These are phyloP conservation scores for Inga oerstediana DNA, from an alignment of 306 rosid genomes.

Conservation along the genomic window DNA sequence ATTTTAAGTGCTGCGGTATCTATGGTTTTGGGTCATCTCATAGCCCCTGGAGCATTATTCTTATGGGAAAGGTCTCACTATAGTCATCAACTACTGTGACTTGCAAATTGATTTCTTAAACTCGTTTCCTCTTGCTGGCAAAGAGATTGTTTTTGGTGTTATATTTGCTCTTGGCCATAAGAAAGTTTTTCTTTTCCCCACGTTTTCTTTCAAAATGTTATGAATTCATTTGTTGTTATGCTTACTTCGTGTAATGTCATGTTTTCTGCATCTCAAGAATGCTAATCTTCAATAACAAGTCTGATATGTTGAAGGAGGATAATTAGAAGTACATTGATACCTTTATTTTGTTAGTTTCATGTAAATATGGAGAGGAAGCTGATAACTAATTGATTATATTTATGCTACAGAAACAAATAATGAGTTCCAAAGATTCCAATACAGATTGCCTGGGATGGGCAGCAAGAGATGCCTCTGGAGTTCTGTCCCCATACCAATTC, in stretches of 20 bases:
- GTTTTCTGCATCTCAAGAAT: not conserved
- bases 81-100: not conserved
- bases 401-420: conserved; percentile 24
- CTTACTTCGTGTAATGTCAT: not conserved
- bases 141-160: not conserved
- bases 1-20: not conserved
- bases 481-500: conserved; percentile 69
- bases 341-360: conserved; percentile 5
- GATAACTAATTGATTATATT: not conserved
- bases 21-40: too few relatives aligned
- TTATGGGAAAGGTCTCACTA: not conserved
- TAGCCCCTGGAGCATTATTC: not conserved
- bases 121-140: not conserved
- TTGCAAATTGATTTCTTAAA: not conserved
- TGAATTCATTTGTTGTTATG: not conserved
- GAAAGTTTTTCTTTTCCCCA: not conserved
- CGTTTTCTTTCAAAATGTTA: not conserved
- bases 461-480: conserved; percentile 75
- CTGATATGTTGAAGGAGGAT: conserved; percentile 1
- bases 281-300: not conserved
- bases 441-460: conserved; percentile 82
- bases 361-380: conserved; percentile 14
- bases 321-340: not conserved
- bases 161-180: not conserved
- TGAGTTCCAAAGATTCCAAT: conserved; percentile 47